Percentiles rank a stretch among this genome's conserved stretches.
These are phyloP conservation scores for Penicillium occitanis DNA, from an alignment of 2,329 filamentous ascomycete genomes.

Conservation along the genomic window DNA sequence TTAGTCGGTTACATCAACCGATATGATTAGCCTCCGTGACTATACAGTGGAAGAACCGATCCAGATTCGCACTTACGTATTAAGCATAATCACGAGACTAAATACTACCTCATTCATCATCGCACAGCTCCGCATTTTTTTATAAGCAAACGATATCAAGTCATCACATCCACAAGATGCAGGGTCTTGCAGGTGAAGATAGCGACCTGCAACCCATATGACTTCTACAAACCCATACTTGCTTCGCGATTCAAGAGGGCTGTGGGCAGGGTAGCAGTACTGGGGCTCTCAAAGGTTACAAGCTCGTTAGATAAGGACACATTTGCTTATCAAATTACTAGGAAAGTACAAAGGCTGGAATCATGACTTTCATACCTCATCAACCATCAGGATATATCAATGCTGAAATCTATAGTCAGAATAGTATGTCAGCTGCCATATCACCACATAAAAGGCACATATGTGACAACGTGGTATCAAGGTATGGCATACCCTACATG, in stretches of 20 bases:
- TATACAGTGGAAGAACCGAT: neutral
- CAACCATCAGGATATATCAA: neutral
- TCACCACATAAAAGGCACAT: neutral
- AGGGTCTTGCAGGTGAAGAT: neutral
- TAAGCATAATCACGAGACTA: neutral
- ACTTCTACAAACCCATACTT: neutral
- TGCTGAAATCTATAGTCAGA: neutral
- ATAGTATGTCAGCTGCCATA: neutral
- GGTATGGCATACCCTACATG: neutral
- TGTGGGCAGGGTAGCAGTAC: neutral
- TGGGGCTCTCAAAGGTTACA: neutral
- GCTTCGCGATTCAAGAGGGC: neutral
- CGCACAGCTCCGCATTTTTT: neutral
- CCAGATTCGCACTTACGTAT: neutral
- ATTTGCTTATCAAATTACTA: neutral
- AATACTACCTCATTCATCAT: neutral
- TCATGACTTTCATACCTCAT: neutral
- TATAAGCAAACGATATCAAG: neutral
- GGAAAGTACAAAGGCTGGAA: neutral
- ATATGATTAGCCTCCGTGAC: neutral
- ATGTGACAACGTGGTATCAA: neutral
- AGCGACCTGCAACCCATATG: neutral
- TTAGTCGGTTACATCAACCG: conserved; percentile 9
- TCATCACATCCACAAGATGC: neutral
- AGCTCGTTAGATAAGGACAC: neutral